Base-by-base conservation (phyloP, 2,329 filamentous ascomycete species). In the Ceratocystis huliohia region DNA sequence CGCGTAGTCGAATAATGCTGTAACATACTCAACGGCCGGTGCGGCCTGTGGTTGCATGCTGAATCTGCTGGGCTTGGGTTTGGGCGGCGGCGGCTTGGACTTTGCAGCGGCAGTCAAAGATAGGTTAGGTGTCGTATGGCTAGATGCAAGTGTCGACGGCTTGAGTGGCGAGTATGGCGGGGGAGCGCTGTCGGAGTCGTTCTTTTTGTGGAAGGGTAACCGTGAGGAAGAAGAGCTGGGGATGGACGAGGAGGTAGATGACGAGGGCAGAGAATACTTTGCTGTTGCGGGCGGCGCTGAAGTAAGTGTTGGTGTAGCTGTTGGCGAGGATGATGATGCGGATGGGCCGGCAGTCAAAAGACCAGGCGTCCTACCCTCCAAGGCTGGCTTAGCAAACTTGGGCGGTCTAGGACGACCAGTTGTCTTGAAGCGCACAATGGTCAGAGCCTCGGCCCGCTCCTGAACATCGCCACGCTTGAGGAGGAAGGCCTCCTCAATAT, bases 1-100 rank as follows among this genome's bases (percentile, higher is more conserved):
- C 69, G 96, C 90, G 73, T 96, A 99, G 73, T 97, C 94, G 76
- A 96, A 99, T 69, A 99, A 77, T 6, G 94, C 94, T 2, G 91
- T 96, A 44, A 88, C 91, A 0, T 84, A 92, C 75, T 96, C 92
- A 0, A 83, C 82, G 0, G 80, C 78, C 0, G 88, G 84, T 0
- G 78, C 76, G 0, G 85, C 83, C 46, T 48, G 48, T 2, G 81
- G 56, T 30, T 59, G 56, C 56, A 59, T 85, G 70, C 81, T 87
- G 61, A 97, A 79, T 65, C 85, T 81, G 59, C 82, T 86, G 2
- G 92, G 91, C 79, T 96, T 94, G 1, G 92, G 89, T 70, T 85
- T 85, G 25, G 82, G 83, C 56, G 91, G 89, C 65, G 85, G 85
- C 45, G 86, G 82, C 79, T 92, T 94, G 64, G 84, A 81, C 69